Evolutionary conservation across 2,329 filamentous ascomycete genomes (phyloP), one percentile per base, ranked within the genome.

Genomic region (Podosphaera leucotricha): DNA sequence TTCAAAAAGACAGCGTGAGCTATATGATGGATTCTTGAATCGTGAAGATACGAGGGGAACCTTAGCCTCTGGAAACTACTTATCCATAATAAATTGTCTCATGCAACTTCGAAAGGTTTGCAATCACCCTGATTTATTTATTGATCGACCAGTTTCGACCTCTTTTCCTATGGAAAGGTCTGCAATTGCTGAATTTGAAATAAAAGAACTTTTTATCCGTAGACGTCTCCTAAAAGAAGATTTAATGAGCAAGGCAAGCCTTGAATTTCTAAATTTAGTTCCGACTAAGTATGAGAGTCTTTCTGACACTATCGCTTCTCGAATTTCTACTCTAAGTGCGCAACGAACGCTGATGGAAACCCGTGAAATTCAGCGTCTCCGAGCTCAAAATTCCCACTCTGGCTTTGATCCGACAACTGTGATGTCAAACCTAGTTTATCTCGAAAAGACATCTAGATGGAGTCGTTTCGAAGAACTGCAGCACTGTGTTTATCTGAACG

Each of bases 81-180:
- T 98, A 50, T 93, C 85, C 16, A 94, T 98, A 58, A 95, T 95
- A 62, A 93, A 94, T 59, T 95, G 92, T 60, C 65, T 98, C 43
- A 93, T 98, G 85, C 90, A 93, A 58, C 67, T 98, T 44, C 77
- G 90, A 41, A 94, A 95, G 59, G 92, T 98, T 43, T 98, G 90
- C 68, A 98, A 98, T 53, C 90, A 98, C 57, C 92, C 90, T 0
- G 90, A 98, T 61, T 68, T 98, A 7, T 98, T 98, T 55, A 81
- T 95, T 52, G 92, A 92, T 47, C 75, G 90, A 15, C 86, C 85
- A 1, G 95, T 98, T 54, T 90, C 92, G 62, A 98, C 87, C 0
- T 95, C 90, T 1, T 92, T 94, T 59, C 83, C 85, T 2, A 92
- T 95, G 80, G 68, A 73, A 21, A 79, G 70, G 49, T 92, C 86